A percentile compares a stretch with the other conserved stretches of the same genome.
phyloP scores from a whole-genome alignment of 371 early-diverging fungal genomes.

The Blastocladiella emersonii region DNA sequence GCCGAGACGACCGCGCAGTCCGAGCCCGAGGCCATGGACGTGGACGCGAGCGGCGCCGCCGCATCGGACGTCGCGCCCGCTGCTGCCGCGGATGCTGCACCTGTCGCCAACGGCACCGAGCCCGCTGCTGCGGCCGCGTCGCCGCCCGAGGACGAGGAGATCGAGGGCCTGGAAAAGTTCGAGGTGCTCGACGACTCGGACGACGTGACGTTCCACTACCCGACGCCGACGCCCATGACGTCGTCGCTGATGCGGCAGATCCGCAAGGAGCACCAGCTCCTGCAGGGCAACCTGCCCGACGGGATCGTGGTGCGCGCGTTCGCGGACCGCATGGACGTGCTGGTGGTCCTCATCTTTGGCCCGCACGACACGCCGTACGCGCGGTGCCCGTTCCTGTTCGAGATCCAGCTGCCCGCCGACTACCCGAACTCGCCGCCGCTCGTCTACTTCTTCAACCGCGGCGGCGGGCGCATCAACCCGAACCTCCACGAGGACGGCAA shows the following conservation, averaged over 20 bases:
- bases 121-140: background rate
- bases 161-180: background rate
- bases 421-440: conserved; percentile 6
- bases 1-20: too few species aligned
- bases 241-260: background rate
- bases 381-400: background rate
- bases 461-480: conserved; percentile 18
- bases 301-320: background rate
- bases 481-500: conserved; percentile 22
- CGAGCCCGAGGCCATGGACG: too few species aligned
- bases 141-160: too few species aligned
- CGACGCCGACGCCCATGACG: background rate
- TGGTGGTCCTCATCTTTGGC: conserved; percentile 16
- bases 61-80: background rate
- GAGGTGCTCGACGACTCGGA: background rate
- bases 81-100: too few species aligned
- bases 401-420: conserved; percentile 6
- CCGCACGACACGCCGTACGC: conserved; percentile 12
- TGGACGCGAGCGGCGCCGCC: background rate
- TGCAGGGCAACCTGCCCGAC: background rate
- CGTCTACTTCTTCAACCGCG: conserved; percentile 15
- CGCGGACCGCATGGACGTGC: conserved; percentile 5
- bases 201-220: background rate
- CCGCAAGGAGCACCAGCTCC: background rate
- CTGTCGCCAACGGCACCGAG: background rate